These are phyloP conservation scores for Solanum stenotomum DNA, from an alignment of 257 asterid species.

Conservation along the genomic window DNA sequence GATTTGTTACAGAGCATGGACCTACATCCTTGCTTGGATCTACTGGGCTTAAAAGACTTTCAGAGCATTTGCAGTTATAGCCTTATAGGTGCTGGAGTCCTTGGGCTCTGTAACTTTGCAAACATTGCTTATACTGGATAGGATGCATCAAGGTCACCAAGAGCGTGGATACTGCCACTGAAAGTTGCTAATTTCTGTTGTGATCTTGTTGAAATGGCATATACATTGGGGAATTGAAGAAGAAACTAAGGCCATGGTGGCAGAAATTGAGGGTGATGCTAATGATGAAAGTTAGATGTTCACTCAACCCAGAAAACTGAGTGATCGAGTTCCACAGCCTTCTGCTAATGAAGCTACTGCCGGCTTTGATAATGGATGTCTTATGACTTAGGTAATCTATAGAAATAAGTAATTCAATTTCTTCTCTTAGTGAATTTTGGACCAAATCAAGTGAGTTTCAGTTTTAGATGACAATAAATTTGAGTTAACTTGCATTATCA, in stretches of 20 bases:
- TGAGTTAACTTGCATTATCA: not conserved
- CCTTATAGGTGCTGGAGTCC: constrained; percentile 39
- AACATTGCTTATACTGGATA: constrained; percentile 33
- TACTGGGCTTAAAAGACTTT: constrained; percentile 23
- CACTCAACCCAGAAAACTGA: constrained; percentile 57
- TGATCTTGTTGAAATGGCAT: constrained; percentile 69
- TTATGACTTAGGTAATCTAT: constrained; percentile 45
- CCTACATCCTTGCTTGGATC: constrained; percentile 5
- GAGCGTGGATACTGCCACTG: constrained; percentile 66
- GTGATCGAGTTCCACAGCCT: constrained; percentile 60
- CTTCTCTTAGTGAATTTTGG: not conserved
- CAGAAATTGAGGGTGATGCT: constrained; percentile 73
- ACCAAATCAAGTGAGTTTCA: not conserved
- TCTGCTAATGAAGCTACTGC: constrained; percentile 63
- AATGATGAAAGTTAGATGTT: constrained; percentile 71
- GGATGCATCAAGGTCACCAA: constrained; percentile 59
- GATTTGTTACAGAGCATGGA: not conserved
- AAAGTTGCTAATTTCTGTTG: constrained; percentile 54
- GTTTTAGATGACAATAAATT: not conserved
- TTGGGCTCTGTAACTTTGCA: constrained; percentile 33
- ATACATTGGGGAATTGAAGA: constrained; percentile 42
- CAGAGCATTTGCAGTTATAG: constrained; percentile 21
- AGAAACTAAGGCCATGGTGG: constrained; percentile 71
- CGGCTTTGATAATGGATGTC: constrained; percentile 67
- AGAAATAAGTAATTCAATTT: not conserved